Percentiles rank a stretch among this genome's conserved stretches.
Conservation (phyloP, 129 eudicot species). For the Sambucus nigra region DNA sequence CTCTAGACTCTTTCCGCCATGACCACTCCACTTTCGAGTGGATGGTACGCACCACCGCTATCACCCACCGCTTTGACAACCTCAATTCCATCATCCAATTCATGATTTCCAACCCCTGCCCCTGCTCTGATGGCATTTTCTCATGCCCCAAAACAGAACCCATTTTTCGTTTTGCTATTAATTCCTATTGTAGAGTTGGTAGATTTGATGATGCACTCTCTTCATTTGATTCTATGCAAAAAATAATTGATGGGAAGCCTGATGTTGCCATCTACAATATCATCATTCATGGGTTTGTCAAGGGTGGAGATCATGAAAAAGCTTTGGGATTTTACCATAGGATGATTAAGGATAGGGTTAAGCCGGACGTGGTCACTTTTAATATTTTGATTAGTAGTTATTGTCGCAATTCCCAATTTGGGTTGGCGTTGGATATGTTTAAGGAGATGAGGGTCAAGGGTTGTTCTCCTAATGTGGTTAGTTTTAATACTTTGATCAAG, state of each 20-base stretch:
- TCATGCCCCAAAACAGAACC: conserved; percentile 64
- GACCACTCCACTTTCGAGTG: conserved; percentile 78
- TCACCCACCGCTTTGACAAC: conserved; percentile 52
- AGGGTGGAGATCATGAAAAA: conserved; percentile 29
- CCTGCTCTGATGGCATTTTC: conserved; percentile 85
- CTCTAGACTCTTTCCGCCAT: conserved; percentile 75
- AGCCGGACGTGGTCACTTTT: conserved; percentile 65
- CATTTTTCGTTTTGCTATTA: conserved; percentile 58
- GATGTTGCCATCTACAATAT: conserved; percentile 49
- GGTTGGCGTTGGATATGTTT: conserved; percentile 56
- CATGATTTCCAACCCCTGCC: conserved; percentile 77
- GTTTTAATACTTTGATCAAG: conserved; percentile 72
- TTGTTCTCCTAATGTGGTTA: conserved; percentile 75
- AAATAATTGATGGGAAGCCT: conserved; percentile 68
- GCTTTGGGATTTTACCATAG: conserved; percentile 53
- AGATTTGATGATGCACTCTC: conserved; percentile 49
- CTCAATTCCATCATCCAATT: conserved; percentile 34
- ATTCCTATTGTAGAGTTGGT: conserved; percentile 53
- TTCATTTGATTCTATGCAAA: conserved; percentile 58
- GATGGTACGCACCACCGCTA: conserved; percentile 60
- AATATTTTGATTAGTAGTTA: conserved; percentile 68
- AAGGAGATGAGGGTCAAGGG: conserved; percentile 78
- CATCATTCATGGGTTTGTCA: conserved; percentile 65
- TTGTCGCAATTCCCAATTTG: conserved; percentile 45
- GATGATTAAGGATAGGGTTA: conserved; percentile 64